Conservation (phyloP, 1,139 yeast species). For the Wickerhamomyces sp. region DNA sequence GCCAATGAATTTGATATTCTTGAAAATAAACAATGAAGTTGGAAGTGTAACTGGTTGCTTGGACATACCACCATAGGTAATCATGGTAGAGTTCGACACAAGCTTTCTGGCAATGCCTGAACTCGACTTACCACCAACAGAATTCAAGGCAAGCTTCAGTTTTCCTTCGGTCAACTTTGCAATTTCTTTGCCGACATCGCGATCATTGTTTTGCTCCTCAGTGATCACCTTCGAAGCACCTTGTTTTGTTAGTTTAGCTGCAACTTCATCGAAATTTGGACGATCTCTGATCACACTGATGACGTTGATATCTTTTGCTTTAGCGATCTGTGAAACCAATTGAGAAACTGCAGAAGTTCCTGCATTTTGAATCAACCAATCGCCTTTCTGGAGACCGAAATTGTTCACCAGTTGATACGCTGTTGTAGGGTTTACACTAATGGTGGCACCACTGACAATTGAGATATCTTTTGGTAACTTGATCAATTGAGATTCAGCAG, state of each 20-base stretch:
- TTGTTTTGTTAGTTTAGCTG: slow-evolving; percentile 45
- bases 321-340: slow-evolving; percentile 84
- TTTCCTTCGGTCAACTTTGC: slow-evolving; percentile 57
- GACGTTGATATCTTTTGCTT: slow-evolving; percentile 72
- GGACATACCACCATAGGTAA: slow-evolving; percentile 98
- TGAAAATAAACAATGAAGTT: slow-evolving; percentile 84
- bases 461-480: slow-evolving; percentile 45
- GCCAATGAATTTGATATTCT: slow-evolving; percentile 79
- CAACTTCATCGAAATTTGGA: slow-evolving; percentile 55
- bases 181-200: slow-evolving; percentile 54
- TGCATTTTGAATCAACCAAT: slow-evolving; percentile 96
- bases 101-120: slow-evolving; percentile 80
- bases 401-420: slow-evolving; percentile 86
- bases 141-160: slow-evolving; percentile 77
- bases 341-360: slow-evolving; percentile 97
- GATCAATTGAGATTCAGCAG: slow-evolving; percentile 45
- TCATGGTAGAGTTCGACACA: slow-evolving; percentile 63
- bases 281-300: slow-evolving; percentile 86
- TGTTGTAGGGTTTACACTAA: slow-evolving; percentile 86
- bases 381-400: slow-evolving; percentile 62
- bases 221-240: slow-evolving; percentile 93
- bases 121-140: slow-evolving; percentile 88
- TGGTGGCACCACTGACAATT: slow-evolving; percentile 76
- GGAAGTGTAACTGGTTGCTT: slow-evolving; percentile 89
- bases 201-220: slow-evolving; percentile 73